Evolutionary conservation across 1,284 basidiomycete species (phyloP).

Genomic region (Sporisorium scitamineum): DNA sequence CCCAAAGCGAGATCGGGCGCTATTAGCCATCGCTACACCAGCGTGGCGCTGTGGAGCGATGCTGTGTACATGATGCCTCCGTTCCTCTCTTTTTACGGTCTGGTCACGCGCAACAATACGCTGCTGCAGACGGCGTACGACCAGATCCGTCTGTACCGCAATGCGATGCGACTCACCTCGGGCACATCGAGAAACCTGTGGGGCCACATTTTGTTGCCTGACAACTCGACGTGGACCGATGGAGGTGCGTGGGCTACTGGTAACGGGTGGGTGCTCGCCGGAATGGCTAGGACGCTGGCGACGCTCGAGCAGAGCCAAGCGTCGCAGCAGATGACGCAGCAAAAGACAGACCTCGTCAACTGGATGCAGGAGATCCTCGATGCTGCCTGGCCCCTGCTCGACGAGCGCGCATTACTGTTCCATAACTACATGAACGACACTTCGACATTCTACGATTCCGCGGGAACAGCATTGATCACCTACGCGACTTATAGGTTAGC

Average conservation of each 20-base stretch:
- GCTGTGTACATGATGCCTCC: conserved; percentile 88
- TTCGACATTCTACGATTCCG: conserved; percentile 53
- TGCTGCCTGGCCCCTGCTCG: conserved; percentile 77
- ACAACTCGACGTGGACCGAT: conserved; percentile 61
- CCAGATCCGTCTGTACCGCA: conserved; percentile 83
- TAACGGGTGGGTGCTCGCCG: conserved; percentile 86
- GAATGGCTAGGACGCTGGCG: conserved; percentile 83
- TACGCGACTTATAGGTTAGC: conserved; percentile 63
- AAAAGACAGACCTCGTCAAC: conserved; percentile 75
- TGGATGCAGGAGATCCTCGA: conserved; percentile 81
- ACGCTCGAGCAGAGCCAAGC: conserved; percentile 78
- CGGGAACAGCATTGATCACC: conserved; percentile 60
- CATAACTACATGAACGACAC: conserved; percentile 64
- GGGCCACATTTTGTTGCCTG: conserved; percentile 58
- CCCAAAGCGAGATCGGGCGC: conserved; percentile 71
- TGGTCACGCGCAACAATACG: conserved; percentile 76
- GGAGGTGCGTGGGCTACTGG: conserved; percentile 77
- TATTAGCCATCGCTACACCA: conserved; percentile 66
- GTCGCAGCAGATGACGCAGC: conserved; percentile 72
- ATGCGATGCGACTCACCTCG: conserved; percentile 73
- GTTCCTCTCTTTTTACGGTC: conserved; percentile 89
- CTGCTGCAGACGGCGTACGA: conserved; percentile 79
- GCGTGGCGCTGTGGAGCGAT: conserved; percentile 64
- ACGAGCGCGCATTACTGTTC: conserved; percentile 51
- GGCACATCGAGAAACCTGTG: conserved; percentile 71